These are phyloP conservation scores for Backusella mclennaniae DNA, from an alignment of 192 early-diverging fungal species.

Conservation along the genomic window DNA sequence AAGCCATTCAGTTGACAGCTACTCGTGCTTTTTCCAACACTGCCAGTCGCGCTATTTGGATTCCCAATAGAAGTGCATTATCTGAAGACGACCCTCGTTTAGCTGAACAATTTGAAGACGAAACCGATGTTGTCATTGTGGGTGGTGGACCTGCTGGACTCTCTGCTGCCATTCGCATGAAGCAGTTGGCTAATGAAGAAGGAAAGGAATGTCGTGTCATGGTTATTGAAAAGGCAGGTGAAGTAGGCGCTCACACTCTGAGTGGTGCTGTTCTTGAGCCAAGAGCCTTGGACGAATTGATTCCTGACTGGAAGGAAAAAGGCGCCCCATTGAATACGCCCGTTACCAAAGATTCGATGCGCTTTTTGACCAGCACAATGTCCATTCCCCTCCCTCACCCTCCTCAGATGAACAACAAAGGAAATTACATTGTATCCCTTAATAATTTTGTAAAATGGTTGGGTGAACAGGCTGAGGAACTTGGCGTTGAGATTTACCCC, in stretches of 20 bases:
- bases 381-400: constrained; percentile 88
- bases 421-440: constrained; percentile 96
- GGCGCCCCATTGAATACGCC: constrained; percentile 91
- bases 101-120: constrained; percentile 73
- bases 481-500: constrained; percentile 93
- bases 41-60: constrained; percentile 19
- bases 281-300: constrained; percentile 88
- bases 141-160: constrained; percentile 94
- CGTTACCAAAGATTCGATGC: constrained; percentile 82
- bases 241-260: constrained; percentile 94
- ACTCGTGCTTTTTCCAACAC: constrained; percentile 4
- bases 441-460: constrained; percentile 95
- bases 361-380: constrained; percentile 71
- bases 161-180: constrained; percentile 91
- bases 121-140: constrained; percentile 95
- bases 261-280: constrained; percentile 96
- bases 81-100: constrained; percentile 47
- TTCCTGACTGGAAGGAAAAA: constrained; percentile 97
- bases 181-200: constrained; percentile 82
- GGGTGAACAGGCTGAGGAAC: constrained; percentile 94
- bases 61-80: constrained; percentile 34
- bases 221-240: constrained; percentile 90
- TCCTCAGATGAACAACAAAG: constrained; percentile 93
- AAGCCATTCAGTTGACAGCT: constrained; percentile 1
- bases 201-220: constrained; percentile 88